A percentile compares a stretch with the other conserved stretches of the same genome.
phyloP scores from a whole-genome alignment of 495 filamentous ascomycete genomes.

The Xanthoparmelia taractica region DNA sequence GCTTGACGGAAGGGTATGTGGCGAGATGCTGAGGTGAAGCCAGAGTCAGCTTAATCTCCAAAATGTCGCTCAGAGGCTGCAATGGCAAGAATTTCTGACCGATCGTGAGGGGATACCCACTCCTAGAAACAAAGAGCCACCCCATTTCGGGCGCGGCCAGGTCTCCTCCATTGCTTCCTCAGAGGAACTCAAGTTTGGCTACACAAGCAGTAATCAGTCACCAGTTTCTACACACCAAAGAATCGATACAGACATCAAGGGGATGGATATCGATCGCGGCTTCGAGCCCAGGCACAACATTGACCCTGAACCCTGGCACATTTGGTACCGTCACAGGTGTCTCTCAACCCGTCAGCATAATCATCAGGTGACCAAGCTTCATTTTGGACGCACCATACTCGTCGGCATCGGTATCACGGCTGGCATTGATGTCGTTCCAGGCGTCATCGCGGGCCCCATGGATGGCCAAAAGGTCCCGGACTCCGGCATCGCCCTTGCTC shows the following conservation, averaged over 20 bases:
- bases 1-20: not conserved
- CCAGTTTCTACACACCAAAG: not conserved
- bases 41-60: not conserved
- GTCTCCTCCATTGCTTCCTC: not conserved
- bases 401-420: not conserved
- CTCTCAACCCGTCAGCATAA: not conserved
- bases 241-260: conserved; percentile 3
- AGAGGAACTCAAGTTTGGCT: not conserved
- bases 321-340: not conserved
- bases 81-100: too few relatives aligned
- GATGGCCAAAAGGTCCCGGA: not conserved
- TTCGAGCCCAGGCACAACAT: not conserved
- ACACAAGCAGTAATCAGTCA: not conserved
- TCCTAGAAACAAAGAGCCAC: conserved; percentile 2
- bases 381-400: not conserved
- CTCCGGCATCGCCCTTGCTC: not conserved
- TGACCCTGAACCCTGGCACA: not conserved
- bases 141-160: not conserved
- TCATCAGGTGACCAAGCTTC: not conserved
- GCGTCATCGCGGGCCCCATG: not conserved
- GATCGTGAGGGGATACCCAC: not conserved
- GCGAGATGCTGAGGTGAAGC: not conserved
- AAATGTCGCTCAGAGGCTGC: not conserved
- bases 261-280: not conserved
- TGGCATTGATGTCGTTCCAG: not conserved